Evolutionary conservation across 2,329 filamentous ascomycete genomes (phyloP), one percentile per base, ranked within the genome.

Genomic region (Akanthomyces muscarius): DNA sequence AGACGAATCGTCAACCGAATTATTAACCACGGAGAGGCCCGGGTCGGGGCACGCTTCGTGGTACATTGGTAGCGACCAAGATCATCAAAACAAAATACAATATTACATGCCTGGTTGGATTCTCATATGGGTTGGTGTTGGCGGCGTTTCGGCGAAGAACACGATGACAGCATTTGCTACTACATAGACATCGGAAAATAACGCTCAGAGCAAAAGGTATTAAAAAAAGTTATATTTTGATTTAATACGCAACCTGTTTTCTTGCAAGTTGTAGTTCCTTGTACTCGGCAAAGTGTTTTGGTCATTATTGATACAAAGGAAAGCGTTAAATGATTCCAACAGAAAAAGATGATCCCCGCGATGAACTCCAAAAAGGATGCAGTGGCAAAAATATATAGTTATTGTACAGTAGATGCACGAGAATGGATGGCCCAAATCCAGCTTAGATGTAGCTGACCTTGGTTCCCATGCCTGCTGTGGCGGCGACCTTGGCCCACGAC

Each of bases 371-470:
- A 2, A 54, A 54, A 61, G 61, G 57, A 66, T 66, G 65, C 63
- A 53, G 61, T 57, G 58, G 56, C 53, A 56, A 55, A 55, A 42
- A 57, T 60, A 66, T 58, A 45, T 51, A 41, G 51, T 54, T 68
- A 68, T 69, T 60, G 44, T 69, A 68, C 64, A 68, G 62, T 65
- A 66, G 63, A 65, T 61, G 28, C 70, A 64, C 54, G 50, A 45
- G 48, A 58, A 33, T 47, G 30, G 60, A 21, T 33, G 7, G 25
- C 30, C 10, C n/a, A 10, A 14, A 16, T 25, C 18, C 44, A 55
- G 62, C 59, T 81, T 77, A 98, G 65, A 99, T 96, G 78, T 98
- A 98, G 74, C 90, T 96, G 71, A 98, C 93, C 79, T 97, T 98
- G 66, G 96, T 90, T 2, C 94, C 95, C 94, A 98, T 98, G 1